A percentile compares a stretch with the other conserved stretches of the same genome.
Conservation (phyloP, 495 filamentous ascomycete genomes). For the Aspergillus indologenus region DNA sequence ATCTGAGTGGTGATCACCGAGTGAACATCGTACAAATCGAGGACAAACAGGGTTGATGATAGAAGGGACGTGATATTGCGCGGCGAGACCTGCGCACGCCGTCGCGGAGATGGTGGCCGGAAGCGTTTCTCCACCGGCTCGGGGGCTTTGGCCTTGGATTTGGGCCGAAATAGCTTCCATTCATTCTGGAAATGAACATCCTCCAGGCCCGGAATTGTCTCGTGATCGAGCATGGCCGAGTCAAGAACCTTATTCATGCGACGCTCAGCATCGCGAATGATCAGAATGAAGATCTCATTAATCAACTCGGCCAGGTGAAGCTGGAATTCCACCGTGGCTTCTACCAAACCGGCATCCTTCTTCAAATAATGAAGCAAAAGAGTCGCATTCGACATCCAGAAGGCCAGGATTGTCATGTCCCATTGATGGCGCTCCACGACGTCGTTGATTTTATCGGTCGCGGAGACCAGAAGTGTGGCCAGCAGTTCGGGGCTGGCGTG, state of each 20-base stretch:
- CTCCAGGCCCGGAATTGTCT: slow-evolving; percentile 96
- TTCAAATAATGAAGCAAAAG: slow-evolving; percentile 93
- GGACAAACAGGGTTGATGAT: slow-evolving; percentile 93
- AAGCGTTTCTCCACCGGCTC: slow-evolving; percentile 88
- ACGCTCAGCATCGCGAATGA: slow-evolving; percentile 95
- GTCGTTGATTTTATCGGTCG: slow-evolving; percentile 94
- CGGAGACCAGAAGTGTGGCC: slow-evolving; percentile 71
- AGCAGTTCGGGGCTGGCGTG: slow-evolving; percentile 87
- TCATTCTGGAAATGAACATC: slow-evolving; percentile 96
- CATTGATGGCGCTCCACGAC: slow-evolving; percentile 93
- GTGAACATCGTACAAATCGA: slow-evolving; percentile 98
- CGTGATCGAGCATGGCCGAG: slow-evolving; percentile 90
- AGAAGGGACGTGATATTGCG: slow-evolving; percentile 96
- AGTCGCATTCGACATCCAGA: slow-evolving; percentile 98
- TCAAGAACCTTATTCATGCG: slow-evolving; percentile 96
- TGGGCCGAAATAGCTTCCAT: slow-evolving; percentile 93
- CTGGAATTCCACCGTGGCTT: slow-evolving; percentile 85
- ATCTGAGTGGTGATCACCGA: slow-evolving; percentile 94
- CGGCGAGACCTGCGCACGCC: slow-evolving; percentile 84
- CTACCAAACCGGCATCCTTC: slow-evolving; percentile 81
- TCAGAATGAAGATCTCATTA: slow-evolving; percentile 98
- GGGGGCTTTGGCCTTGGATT: slow-evolving; percentile 76
- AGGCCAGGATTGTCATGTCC: slow-evolving; percentile 99
- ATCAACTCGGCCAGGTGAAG: slow-evolving; percentile 90
- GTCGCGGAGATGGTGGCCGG: slow-evolving; percentile 91